A percentile compares a stretch with the other conserved stretches of the same genome.
Conservation (phyloP, 2,329 filamentous ascomycete genomes). For the Trichophyton benhamiae region DNA sequence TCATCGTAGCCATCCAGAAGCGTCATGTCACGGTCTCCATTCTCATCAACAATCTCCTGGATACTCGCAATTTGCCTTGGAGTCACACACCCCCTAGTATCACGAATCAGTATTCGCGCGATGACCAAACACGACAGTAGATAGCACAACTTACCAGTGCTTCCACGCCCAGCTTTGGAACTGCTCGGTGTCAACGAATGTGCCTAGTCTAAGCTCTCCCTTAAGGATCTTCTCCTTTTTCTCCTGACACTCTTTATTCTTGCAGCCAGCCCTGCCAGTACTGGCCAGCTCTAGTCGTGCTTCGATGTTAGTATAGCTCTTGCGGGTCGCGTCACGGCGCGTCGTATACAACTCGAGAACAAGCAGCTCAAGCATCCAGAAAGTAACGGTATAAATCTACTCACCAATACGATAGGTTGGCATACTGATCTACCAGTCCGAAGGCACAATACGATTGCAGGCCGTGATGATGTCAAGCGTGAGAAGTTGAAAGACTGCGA, state of each 20-base stretch:
- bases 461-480: background rate
- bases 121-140: background rate
- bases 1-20: constrained; percentile 73
- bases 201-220: constrained; percentile 65
- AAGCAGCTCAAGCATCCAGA: background rate
- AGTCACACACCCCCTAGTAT: constrained; percentile 71
- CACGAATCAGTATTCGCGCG: background rate
- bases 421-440: background rate
- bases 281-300: constrained; percentile 51
- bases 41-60: constrained; percentile 39
- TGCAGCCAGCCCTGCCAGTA: constrained; percentile 62
- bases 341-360: background rate
- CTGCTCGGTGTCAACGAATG: constrained; percentile 51
- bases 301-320: background rate
- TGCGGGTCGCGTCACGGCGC: background rate
- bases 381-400: background rate
- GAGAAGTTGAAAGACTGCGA: background rate
- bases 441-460: background rate
- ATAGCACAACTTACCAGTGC: constrained; percentile 55
- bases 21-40: constrained; percentile 46
- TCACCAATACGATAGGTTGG: constrained; percentile 6
- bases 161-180: constrained; percentile 62
- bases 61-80: constrained; percentile 58
- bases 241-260: constrained; percentile 61
- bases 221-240: constrained; percentile 59